Evolutionary conservation across 306 rosid genomes (phyloP).

Genomic region (Lotus japonicus): DNA sequence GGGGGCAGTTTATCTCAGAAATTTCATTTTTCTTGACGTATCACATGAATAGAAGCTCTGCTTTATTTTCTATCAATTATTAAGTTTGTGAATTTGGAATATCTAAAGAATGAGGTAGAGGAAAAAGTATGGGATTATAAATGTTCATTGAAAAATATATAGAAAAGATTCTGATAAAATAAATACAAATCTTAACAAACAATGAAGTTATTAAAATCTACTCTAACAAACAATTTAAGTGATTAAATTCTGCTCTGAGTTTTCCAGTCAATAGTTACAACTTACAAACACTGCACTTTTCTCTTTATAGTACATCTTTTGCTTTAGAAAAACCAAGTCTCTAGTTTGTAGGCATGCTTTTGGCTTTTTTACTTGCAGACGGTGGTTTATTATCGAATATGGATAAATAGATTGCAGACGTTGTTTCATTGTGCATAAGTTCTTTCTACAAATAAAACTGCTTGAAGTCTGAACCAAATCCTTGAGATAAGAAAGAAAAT

Average conservation of each 20-base stretch:
- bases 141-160: neutral
- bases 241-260: neutral
- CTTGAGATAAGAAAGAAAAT: neutral
- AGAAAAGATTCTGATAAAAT: neutral
- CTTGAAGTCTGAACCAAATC: neutral
- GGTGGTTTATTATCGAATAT: neutral
- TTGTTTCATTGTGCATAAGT: neutral
- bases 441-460: neutral
- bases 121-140: neutral
- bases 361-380: neutral
- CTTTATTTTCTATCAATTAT: neutral
- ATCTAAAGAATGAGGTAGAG: neutral
- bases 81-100: neutral
- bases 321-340: neutral
- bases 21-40: constrained; percentile 6
- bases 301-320: neutral
- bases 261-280: neutral
- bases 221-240: too few species aligned
- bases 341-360: neutral
- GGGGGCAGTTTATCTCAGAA: neutral
- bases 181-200: neutral
- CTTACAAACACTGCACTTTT: neutral
- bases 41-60: neutral
- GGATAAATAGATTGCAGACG: too few species aligned
- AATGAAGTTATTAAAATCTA: neutral